Conservation (phyloP, 768 basidiomycete species). For the Sistotremastrum suecicum region DNA sequence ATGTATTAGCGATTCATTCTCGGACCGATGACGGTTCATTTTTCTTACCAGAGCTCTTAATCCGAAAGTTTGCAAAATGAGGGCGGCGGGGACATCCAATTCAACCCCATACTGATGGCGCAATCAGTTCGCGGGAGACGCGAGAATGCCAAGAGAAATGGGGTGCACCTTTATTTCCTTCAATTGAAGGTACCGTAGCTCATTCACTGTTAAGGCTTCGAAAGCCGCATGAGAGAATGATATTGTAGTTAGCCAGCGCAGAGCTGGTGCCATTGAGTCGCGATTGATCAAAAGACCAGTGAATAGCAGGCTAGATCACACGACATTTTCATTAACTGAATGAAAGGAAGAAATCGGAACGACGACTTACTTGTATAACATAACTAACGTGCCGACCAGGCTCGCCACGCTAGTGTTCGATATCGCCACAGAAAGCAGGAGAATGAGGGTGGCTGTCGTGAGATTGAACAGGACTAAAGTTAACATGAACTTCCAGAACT, state of each 20-base stretch:
- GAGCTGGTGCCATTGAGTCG: constrained; percentile 54
- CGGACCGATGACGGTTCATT: not conserved
- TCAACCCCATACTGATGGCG: constrained; percentile 79
- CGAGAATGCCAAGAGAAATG: not conserved
- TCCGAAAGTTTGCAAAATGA: constrained; percentile 89
- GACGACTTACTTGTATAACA: constrained; percentile 88
- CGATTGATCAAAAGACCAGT: constrained; percentile 93
- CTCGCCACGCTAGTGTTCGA: constrained; percentile 81
- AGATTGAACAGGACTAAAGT: constrained; percentile 94
- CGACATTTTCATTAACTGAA: not conserved
- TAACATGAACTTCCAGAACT: constrained; percentile 98
- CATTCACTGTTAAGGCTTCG: constrained; percentile 96
- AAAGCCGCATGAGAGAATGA: constrained; percentile 99
- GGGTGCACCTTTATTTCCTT: constrained; percentile 71
- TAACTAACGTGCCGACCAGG: constrained; percentile 85
- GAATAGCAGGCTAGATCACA: constrained; percentile 61
- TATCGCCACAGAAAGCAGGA: constrained; percentile 83
- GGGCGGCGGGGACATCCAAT: constrained; percentile 89
- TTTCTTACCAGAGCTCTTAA: constrained; percentile 66
- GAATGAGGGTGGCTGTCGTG: constrained; percentile 83
- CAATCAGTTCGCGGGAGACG: constrained; percentile 1
- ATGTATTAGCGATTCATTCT: constrained; percentile 3
- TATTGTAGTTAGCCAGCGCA: constrained; percentile 79
- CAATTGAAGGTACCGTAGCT: constrained; percentile 83
- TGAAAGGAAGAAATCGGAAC: not conserved